These are phyloP conservation scores for Micromonas pusilla DNA, from an alignment of 139 green algal species.

Conservation along the genomic window DNA sequence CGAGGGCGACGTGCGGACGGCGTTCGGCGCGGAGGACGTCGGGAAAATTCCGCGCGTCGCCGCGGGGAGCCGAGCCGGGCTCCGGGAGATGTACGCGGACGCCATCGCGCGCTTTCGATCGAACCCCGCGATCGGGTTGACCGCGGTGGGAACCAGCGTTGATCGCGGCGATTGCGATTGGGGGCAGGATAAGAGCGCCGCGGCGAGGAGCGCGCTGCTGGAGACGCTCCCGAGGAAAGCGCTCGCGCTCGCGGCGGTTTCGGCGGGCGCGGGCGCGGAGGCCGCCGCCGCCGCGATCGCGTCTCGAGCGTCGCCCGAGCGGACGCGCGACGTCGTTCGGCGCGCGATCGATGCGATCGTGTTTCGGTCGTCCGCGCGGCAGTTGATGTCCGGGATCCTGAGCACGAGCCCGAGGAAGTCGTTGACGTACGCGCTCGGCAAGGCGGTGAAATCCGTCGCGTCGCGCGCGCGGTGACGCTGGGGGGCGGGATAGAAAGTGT, in stretches of 20 bases:
- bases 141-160: not conserved
- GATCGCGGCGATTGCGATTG: not conserved
- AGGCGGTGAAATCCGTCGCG: slow-evolving; percentile 2
- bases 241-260: too few species aligned
- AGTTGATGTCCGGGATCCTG: not conserved
- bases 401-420: not conserved
- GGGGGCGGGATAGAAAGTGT: too few species aligned
- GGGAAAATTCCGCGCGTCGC: slow-evolving; percentile 53
- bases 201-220: not conserved
- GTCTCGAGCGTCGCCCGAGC: too few species aligned
- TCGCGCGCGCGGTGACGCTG: not conserved
- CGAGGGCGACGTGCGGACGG: slow-evolving; percentile 72
- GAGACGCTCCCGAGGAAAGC: not conserved
- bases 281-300: too few species aligned
- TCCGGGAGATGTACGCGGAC: slow-evolving; percentile 3
- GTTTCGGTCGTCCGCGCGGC: not conserved
- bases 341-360: too few species aligned
- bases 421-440: not conserved
- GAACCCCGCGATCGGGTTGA: too few species aligned
- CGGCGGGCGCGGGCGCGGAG: too few species aligned
- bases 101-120: not conserved
- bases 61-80: not conserved
- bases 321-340: too few species aligned
- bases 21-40: slow-evolving; percentile 66
- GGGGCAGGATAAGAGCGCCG: not conserved